A percentile compares a stretch with the other conserved stretches of the same genome.
Conservation (phyloP, 2,329 filamentous ascomycete genomes). For the Diaporthe humulicola region DNA sequence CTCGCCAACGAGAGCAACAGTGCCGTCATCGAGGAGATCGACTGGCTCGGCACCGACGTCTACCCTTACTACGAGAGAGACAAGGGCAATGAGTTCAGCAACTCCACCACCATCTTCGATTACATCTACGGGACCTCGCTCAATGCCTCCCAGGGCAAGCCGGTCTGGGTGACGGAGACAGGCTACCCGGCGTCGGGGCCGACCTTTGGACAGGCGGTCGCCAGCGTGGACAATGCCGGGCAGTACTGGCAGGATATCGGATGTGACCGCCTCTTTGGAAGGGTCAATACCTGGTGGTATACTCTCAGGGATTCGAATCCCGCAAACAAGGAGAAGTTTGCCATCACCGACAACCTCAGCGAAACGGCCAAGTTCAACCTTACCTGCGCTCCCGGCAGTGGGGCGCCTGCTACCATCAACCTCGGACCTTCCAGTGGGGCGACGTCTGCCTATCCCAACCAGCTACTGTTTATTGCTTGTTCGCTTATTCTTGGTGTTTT, state of each 20-base stretch:
- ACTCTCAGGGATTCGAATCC: constrained; percentile 72
- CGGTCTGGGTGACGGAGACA: constrained; percentile 2
- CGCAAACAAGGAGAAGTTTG: constrained; percentile 70
- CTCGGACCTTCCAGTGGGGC: not conserved
- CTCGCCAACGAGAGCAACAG: constrained; percentile 72
- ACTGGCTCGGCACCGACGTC: constrained; percentile 75
- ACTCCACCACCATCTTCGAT: constrained; percentile 68
- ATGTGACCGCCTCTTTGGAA: constrained; percentile 69
- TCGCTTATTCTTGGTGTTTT: not conserved
- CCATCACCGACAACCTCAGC: constrained; percentile 64
- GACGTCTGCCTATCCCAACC: not conserved
- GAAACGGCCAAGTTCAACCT: not conserved
- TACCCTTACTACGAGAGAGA: constrained; percentile 75
- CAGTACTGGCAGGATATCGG: constrained; percentile 74
- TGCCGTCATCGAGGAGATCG: constrained; percentile 70
- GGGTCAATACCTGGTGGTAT: constrained; percentile 73
- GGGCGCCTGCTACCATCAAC: not conserved
- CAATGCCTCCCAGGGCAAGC: constrained; percentile 52
- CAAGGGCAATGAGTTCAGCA: constrained; percentile 67
- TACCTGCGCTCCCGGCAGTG: not conserved
- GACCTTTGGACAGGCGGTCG: not conserved
- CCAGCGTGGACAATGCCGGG: constrained; percentile 63
- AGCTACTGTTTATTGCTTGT: not conserved
- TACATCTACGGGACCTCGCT: constrained; percentile 58
- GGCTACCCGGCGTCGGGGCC: not conserved